A percentile compares a stretch with the other conserved stretches of the same genome.
phyloP scores from a whole-genome alignment of 768 basidiomycete genomes.

The Calvatia gigantea region DNA sequence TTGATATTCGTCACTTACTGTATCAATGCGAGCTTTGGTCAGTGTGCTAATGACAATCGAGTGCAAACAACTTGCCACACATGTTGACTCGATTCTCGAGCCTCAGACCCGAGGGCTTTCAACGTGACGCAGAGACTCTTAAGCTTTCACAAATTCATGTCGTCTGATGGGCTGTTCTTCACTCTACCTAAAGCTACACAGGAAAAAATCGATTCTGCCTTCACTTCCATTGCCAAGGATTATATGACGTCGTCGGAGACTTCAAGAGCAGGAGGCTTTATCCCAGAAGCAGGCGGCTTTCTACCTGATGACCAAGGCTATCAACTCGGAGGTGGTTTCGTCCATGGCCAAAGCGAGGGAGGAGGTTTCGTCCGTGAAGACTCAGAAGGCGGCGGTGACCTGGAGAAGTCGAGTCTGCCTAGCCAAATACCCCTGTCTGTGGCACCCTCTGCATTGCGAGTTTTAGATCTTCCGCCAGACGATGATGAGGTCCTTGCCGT shows the following conservation, averaged over 20 bases:
- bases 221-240: neutral
- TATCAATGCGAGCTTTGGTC: no score
- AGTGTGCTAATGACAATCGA: no score
- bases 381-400: constrained; percentile 14
- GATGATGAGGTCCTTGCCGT: constrained; percentile 71
- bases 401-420: constrained; percentile 12
- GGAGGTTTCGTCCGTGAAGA: constrained; percentile 19
- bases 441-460: constrained; percentile 59
- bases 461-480: constrained; percentile 64
- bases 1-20: no score
- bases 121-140: no score
- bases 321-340: constrained; percentile 16
- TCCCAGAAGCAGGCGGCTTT: constrained; percentile 4
- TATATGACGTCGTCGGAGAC: neutral
- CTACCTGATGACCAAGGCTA: constrained; percentile 11
- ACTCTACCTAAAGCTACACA: constrained; percentile 2
- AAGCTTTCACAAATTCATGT: neutral
- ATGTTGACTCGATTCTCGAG: no score
- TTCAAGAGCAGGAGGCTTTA: neutral
- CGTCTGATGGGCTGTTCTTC: constrained; percentile 8
- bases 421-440: constrained; percentile 48
- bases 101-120: no score
- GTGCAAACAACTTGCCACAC: no score
- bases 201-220: constrained; percentile 13
- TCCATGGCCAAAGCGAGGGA: constrained; percentile 11